Evolutionary conservation across 1,284 basidiomycete genomes (phyloP).

Genomic region (Ceratorhiza oryzae-sativae): DNA sequence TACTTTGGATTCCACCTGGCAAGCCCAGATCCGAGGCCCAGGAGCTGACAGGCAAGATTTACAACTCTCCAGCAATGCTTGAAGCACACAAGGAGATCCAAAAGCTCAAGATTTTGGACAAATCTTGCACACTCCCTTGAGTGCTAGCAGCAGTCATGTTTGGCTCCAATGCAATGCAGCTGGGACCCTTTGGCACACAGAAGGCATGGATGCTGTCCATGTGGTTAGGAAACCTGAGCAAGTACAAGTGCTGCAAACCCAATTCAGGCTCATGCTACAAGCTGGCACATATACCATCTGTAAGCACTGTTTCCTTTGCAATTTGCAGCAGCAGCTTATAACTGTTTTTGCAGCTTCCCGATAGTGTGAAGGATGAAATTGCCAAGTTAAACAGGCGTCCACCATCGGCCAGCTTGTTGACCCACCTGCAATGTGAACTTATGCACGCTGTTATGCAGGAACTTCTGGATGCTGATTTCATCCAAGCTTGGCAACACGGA

Average conservation of each 20-base stretch:
- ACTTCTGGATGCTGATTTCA: constrained; percentile 48
- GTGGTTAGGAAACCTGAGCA: constrained; percentile 48
- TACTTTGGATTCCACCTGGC: background rate
- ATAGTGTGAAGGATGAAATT: background rate
- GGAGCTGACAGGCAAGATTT: background rate
- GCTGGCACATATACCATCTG: constrained; percentile 50
- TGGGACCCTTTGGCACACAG: constrained; percentile 49
- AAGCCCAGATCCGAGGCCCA: background rate
- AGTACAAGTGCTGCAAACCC: constrained; percentile 47
- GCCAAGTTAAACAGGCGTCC: constrained; percentile 3
- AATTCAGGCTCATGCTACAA: constrained; percentile 46
- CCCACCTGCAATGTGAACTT: constrained; percentile 49
- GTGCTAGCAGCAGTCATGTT: constrained; percentile 49
- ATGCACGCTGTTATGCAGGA: constrained; percentile 50
- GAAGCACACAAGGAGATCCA: constrained; percentile 15
- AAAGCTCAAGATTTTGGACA: constrained; percentile 30
- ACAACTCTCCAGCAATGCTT: background rate
- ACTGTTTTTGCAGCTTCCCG: background rate
- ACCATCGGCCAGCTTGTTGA: constrained; percentile 42
- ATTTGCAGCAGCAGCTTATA: background rate
- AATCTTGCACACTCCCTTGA: constrained; percentile 45
- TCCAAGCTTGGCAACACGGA: constrained; percentile 50
- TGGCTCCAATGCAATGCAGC: constrained; percentile 52
- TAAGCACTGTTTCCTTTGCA: constrained; percentile 36
- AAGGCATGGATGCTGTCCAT: constrained; percentile 51